A percentile compares a stretch with the other conserved stretches of the same genome.
Evolutionary conservation across 1,284 basidiomycete species (phyloP).

Genomic region (Thelephora terrestris): DNA sequence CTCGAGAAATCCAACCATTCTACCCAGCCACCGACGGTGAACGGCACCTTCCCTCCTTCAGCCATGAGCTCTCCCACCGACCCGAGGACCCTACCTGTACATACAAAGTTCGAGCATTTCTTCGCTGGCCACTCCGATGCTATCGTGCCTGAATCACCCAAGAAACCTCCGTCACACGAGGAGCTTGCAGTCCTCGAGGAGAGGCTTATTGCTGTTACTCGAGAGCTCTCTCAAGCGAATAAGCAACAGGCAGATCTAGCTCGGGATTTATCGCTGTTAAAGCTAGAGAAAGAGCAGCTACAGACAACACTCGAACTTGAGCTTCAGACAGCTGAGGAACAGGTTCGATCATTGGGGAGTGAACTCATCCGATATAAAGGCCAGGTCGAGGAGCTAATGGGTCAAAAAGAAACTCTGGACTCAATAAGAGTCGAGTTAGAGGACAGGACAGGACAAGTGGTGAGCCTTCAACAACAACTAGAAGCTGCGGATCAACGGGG

Average conservation of each 20-base stretch:
- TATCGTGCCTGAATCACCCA: conserved; percentile 35
- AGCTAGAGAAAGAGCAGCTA: conserved; percentile 53
- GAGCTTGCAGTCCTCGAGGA: conserved; percentile 29
- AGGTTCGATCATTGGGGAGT: conserved; percentile 45
- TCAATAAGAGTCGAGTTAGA: conserved; percentile 39
- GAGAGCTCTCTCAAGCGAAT: conserved; percentile 43
- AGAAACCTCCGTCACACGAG: conserved; percentile 19
- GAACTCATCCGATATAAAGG: conserved; percentile 50
- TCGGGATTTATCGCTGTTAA: conserved; percentile 47
- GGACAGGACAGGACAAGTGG: conserved; percentile 32
- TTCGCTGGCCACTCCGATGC: conserved; percentile 69
- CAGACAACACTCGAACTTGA: conserved; percentile 55
- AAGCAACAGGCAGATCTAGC: conserved; percentile 51
- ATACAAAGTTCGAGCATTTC: conserved; percentile 59
- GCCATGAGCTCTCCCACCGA: conserved; percentile 37
- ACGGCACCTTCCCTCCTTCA: conserved; percentile 39
- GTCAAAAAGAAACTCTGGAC: conserved; percentile 44
- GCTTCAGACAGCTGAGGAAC: conserved; percentile 54
- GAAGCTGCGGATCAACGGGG: conserved; percentile 36
- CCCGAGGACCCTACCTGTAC: conserved; percentile 20
- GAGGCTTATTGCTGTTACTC: conserved; percentile 47
- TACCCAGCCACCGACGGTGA: conserved; percentile 34
- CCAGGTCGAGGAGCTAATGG: conserved; percentile 39
- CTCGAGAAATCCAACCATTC: conserved; percentile 40
- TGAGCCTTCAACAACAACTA: conserved; percentile 33